Evolutionary conservation across 164 flowering plant species (phyloP), one percentile per base, ranked within the genome.

Genomic region (Vitis vinifera): DNA sequence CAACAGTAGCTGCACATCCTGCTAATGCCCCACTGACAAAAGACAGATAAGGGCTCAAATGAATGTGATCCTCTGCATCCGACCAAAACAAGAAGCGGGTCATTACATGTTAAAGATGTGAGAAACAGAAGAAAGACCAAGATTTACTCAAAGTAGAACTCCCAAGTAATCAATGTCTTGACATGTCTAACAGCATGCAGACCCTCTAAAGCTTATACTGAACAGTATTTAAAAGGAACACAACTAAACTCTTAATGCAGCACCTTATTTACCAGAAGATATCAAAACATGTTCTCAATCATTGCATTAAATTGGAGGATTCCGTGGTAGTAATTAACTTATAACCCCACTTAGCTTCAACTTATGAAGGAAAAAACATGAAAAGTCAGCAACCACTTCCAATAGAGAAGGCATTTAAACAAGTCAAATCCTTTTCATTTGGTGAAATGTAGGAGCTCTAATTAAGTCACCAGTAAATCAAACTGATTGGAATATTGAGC

Each of bases 1-100:
- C 99, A 72, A 95, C 76, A 10, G 98, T 93, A 68, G 99, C 99
- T 49, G 97, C 99, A 84, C 96, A 93, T 13, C 99, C 99, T 15
- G 98, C 98, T 71, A 91, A 71, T 75, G 92, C 93, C 49, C 99
- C 99, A 76, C 98, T 95, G 61, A 93, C 8, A 71, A 87, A 95
- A 13, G 99, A 95, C 59, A 93, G 79, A 69, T 91, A 92, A 7
- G 98, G 97, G 75, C 96, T 93, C 78, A 93, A 74, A 44, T 80
- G 66, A 59, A 85, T 88, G 76, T 93, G 98, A 76, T 90, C 88
- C 77, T 79, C 98, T 91, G 96, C 86, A 88, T 69, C 37, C 58
- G 12, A 55, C 65, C 55, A 78, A 75, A 51, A 58, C 59, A 68
- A 59, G 12, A 73, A 65, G 16, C 9, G 1, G 44, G 44, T 37